These are phyloP conservation scores for Metschnikowia similis DNA, from an alignment of 805 yeast genomes.

Conservation along the genomic window DNA sequence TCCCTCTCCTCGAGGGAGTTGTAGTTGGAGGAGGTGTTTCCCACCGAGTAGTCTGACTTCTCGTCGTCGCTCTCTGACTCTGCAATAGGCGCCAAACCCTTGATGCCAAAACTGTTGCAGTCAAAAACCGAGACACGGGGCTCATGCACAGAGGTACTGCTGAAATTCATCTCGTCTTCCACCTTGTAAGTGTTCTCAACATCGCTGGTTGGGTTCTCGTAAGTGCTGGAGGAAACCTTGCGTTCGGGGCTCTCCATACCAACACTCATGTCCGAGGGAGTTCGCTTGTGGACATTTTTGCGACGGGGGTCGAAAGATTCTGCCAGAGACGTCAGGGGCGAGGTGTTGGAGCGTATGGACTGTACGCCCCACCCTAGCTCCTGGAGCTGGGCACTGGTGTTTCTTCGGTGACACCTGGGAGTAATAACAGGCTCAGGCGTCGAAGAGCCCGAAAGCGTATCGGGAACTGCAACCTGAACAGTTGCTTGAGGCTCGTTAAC, in stretches of 20 bases:
- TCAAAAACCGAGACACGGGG: conserved; percentile 20
- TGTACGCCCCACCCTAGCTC: conserved; percentile 9
- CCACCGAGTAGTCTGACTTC: conserved; percentile 11
- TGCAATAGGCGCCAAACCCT: conserved; percentile 37
- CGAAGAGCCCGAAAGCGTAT: background rate
- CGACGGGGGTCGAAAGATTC: conserved; percentile 17
- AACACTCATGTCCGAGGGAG: conserved; percentile 11
- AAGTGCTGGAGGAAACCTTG: conserved; percentile 3
- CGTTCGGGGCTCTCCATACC: conserved; percentile 4
- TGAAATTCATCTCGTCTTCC: conserved; percentile 14
- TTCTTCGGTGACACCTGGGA: conserved; percentile 25
- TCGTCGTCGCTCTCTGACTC: conserved; percentile 31
- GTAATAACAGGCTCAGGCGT: conserved; percentile 21
- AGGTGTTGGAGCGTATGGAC: background rate
- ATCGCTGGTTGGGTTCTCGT: conserved; percentile 9
- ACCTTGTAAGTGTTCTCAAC: conserved; percentile 7
- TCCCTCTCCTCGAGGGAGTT: conserved; percentile 19
- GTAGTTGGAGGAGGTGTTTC: conserved; percentile 27
- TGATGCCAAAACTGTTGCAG: conserved; percentile 19
- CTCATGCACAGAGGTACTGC: background rate
- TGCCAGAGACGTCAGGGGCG: background rate
- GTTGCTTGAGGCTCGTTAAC: conserved; percentile 6
- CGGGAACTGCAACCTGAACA: conserved; percentile 5
- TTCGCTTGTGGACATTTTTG: conserved; percentile 16
- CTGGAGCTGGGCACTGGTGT: conserved; percentile 6